Evolutionary conservation across 495 filamentous ascomycete genomes (phyloP), one percentile per base, ranked within the genome.

Genomic region (Sordaria brevicollis): DNA sequence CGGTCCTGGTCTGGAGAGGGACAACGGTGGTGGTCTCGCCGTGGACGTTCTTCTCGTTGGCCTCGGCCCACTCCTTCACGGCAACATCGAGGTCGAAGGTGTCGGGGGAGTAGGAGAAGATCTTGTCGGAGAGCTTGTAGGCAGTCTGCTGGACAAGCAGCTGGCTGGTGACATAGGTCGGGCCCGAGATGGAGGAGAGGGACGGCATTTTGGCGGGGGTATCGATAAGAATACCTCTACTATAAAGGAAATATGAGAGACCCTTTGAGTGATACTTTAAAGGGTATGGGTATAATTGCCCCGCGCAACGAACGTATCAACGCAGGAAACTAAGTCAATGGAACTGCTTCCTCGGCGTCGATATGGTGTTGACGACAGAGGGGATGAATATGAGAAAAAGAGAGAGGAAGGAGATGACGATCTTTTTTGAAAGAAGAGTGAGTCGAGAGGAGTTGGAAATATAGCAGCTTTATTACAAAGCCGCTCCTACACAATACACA

Each of bases 61-160:
- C 77, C 4, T 77, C 74, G 36, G 86, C 85, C 95, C 95, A 99
- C 71, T 88, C 77, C 77, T 89, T 90, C 17, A 91, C 88, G 35
- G 94, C 91, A 66, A 87, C 76, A 80, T 97, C 94, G 65, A 99
- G 85, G 75, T 94, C 90, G 75, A 97, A 98, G 33, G 91, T 90
- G 74, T 96, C 91, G 9, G 94, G 93, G 17, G 96, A 97, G 82
- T 97, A 97, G 38, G 93, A 91, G 82, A 97, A 99, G 79, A 98
- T 88, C 83, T 95, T 96, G 83, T 97, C 93, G 69, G 93, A 97
- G 70, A 99, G 86, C 66, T 90, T 83, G 80, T 96, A 98, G 67
- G 95, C 91, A 69, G 97, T 93, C 81, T 99, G 95, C 82, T 99
- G 96, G 70, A 97, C 90, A 68, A 99, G 85, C 25, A 90, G 88